phyloP scores from a whole-genome alignment of 352 stramenopile genomes.

The Phytophthora pluvialis region DNA sequence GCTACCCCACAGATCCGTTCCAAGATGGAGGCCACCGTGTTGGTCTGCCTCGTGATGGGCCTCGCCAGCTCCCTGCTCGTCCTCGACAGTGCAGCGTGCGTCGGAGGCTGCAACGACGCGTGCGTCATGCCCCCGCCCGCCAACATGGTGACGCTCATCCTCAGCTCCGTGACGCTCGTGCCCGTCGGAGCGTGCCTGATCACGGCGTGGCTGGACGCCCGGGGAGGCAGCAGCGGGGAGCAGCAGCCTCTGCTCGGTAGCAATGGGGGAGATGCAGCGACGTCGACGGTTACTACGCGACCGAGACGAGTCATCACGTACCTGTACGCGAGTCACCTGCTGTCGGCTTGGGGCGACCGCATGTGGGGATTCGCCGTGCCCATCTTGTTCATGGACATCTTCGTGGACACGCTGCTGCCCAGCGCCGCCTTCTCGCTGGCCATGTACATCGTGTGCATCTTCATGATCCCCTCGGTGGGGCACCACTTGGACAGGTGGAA shows the following conservation, averaged over 20 bases:
- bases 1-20: not conserved
- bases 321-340: constrained; percentile 74
- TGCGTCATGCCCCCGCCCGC: constrained; percentile 15
- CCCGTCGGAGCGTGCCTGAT: constrained; percentile 13
- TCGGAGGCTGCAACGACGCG: constrained; percentile 1
- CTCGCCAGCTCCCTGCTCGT: constrained; percentile 5
- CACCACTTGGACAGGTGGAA: constrained; percentile 68
- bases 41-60: constrained; percentile 14
- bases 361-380: constrained; percentile 87
- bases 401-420: constrained; percentile 79
- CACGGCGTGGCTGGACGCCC: constrained; percentile 16
- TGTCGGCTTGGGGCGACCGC: constrained; percentile 81
- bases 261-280: not conserved
- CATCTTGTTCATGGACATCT: constrained; percentile 89
- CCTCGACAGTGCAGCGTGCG: constrained; percentile 11
- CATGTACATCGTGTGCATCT: constrained; percentile 79
- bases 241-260: constrained; percentile 5
- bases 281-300: not conserved
- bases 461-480: constrained; percentile 73
- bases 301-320: constrained; percentile 62
- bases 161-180: constrained; percentile 17
- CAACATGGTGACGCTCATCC: constrained; percentile 24
- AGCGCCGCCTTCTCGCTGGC: constrained; percentile 75
- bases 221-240: not conserved
- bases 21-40: constrained; percentile 14